phyloP scores from a whole-genome alignment of 1,284 basidiomycete species.

The Fomitopsis schrenkii region DNA sequence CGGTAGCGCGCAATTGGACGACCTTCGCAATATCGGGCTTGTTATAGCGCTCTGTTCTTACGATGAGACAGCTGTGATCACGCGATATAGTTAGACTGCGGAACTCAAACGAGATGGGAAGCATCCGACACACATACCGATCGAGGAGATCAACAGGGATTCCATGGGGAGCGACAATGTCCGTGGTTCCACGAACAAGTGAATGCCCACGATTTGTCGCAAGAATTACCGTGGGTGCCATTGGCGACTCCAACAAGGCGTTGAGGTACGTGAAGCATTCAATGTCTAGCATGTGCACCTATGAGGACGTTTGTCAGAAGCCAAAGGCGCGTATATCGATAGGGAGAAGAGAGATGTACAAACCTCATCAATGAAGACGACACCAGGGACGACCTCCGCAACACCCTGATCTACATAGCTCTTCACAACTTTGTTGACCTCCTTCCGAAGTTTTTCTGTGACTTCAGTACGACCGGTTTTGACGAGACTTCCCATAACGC shows the following conservation, averaged over 20 bases:
- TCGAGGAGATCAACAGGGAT: conserved; percentile 94
- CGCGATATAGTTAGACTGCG: conserved; percentile 3
- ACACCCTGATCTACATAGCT: conserved; percentile 98
- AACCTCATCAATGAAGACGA: conserved; percentile 98
- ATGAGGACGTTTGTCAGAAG: neutral
- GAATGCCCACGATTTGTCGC: conserved; percentile 95
- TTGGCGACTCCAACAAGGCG: conserved; percentile 90
- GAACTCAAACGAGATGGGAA: conserved; percentile 3
- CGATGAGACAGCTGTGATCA: conserved; percentile 81
- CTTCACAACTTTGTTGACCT: conserved; percentile 99
- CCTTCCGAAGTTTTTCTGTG: conserved; percentile 91
- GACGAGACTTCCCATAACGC: conserved; percentile 96
- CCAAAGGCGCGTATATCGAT: neutral
- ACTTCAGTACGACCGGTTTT: conserved; percentile 94
- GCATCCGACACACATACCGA: conserved; percentile 44
- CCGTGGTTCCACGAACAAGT: conserved; percentile 88
- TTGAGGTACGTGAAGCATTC: conserved; percentile 99
- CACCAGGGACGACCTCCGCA: conserved; percentile 95
- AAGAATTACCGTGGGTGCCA: conserved; percentile 96
- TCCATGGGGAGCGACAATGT: conserved; percentile 91
- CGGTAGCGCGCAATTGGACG: conserved; percentile 79
- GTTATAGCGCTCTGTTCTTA: conserved; percentile 86
- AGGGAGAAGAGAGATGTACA: neutral
- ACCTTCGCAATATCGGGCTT: conserved; percentile 87
- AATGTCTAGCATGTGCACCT: conserved; percentile 99